phyloP scores from a whole-genome alignment of 805 yeast species.

The Saccharomycopsis sp. region DNA sequence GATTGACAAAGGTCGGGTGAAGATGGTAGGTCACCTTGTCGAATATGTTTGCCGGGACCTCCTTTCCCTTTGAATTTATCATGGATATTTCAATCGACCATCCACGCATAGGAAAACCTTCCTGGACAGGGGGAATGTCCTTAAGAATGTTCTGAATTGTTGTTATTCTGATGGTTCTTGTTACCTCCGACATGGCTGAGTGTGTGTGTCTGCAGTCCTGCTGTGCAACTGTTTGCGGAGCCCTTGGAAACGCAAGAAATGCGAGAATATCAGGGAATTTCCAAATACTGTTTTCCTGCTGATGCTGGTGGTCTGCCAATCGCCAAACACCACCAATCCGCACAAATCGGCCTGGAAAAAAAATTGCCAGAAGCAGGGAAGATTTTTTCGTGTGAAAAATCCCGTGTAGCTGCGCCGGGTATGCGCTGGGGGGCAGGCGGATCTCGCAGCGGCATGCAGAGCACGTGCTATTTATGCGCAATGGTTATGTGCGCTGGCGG shows the following conservation, averaged over 20 bases:
- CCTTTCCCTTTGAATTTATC: constrained; percentile 74
- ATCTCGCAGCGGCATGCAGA: too few species aligned
- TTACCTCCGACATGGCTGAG: constrained; percentile 34
- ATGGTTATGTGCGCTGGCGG: too few species aligned
- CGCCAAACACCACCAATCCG: too few species aligned
- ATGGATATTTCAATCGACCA: constrained; percentile 79
- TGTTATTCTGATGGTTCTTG: constrained; percentile 81
- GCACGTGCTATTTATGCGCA: too few species aligned
- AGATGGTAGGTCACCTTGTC: constrained; percentile 90
- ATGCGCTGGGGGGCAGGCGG: too few species aligned
- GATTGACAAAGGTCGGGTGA: constrained; percentile 93
- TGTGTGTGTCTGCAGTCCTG: neutral
- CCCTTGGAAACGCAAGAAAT: neutral
- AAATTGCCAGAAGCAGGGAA: neutral
- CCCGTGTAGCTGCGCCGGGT: neutral
- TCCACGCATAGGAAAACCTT: constrained; percentile 88
- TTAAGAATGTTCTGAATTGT: constrained; percentile 78
- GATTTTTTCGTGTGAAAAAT: neutral
- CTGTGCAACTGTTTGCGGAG: neutral
- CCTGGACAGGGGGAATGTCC: constrained; percentile 79
- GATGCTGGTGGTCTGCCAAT: neutral
- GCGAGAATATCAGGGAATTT: neutral
- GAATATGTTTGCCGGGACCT: constrained; percentile 77
- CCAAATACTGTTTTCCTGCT: neutral
- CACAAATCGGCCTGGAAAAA: too few species aligned